Conservation (phyloP, 2,329 filamentous ascomycete species). For the Fusarium multiceps region DNA sequence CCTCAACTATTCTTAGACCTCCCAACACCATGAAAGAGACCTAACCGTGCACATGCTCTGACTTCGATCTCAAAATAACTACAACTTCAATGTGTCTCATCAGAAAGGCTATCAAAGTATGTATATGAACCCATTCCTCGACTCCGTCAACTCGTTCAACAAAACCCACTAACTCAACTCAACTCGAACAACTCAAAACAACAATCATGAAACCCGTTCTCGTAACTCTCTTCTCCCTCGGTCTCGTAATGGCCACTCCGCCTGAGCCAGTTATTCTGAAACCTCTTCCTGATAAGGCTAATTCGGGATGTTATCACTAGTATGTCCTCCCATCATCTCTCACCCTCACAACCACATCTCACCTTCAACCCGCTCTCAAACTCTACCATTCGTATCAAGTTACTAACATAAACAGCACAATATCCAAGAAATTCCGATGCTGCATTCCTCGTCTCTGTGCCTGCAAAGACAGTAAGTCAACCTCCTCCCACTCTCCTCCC, state of each 20-base stretch:
- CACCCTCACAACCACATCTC: too few relatives aligned
- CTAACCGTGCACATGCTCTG: not conserved
- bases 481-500: too few relatives aligned
- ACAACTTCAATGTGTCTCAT: too few relatives aligned
- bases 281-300: not conserved
- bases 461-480: constrained; percentile 28
- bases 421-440: constrained; percentile 11
- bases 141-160: too few relatives aligned
- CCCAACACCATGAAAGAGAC: not conserved
- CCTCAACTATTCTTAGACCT: not conserved
- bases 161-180: too few relatives aligned
- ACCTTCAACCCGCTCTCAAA: too few relatives aligned
- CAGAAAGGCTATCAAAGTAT: too few relatives aligned
- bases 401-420: not conserved
- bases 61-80: not conserved
- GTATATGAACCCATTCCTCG: constrained; percentile 6
- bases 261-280: constrained; percentile 6
- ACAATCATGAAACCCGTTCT: constrained; percentile 23
- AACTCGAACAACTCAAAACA: too few relatives aligned
- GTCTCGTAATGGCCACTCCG: not conserved
- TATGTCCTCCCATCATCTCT: not conserved
- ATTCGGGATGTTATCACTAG: constrained; percentile 20
- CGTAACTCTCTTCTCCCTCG: not conserved
- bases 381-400: too few relatives aligned
- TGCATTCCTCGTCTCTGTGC: constrained; percentile 34